Conservation (phyloP, 2,329 filamentous ascomycete genomes). For the Leptographium flavum region DNA sequence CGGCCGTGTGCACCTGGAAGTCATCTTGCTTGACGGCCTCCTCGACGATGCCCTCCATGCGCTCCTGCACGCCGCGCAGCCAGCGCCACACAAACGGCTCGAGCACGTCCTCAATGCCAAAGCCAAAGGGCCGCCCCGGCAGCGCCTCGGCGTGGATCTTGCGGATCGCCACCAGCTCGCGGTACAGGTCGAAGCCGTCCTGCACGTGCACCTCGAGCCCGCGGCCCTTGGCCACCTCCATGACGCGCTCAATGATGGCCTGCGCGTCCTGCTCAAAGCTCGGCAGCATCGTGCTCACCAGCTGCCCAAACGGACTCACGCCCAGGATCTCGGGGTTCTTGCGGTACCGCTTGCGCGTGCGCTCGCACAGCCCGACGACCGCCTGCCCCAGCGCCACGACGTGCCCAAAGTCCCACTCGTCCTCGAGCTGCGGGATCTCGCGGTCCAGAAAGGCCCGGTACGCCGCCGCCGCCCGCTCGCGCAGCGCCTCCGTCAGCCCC, state of each 20-base stretch:
- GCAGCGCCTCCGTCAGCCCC: conserved; percentile 58
- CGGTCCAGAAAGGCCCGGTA: conserved; percentile 69
- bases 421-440: conserved; percentile 64
- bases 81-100: conserved; percentile 94
- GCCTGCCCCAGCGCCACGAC: conserved; percentile 79
- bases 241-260: conserved; percentile 69
- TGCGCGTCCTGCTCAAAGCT: conserved; percentile 81
- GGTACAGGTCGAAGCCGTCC: conserved; percentile 90
- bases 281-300: conserved; percentile 75
- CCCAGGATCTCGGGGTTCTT: conserved; percentile 83
- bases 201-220: conserved; percentile 69
- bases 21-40: conserved; percentile 81
- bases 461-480: conserved; percentile 59
- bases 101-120: conserved; percentile 73
- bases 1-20: conserved; percentile 60
- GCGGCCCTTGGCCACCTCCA: conserved; percentile 55
- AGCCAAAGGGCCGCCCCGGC: conserved; percentile 62
- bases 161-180: conserved; percentile 72
- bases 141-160: conserved; percentile 64
- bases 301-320: conserved; percentile 46
- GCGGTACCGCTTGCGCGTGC: conserved; percentile 82
- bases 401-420: conserved; percentile 82
- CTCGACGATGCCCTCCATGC: conserved; percentile 72
- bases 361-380: conserved; percentile 72
- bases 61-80: conserved; percentile 69